phyloP scores from a whole-genome alignment of 768 basidiomycete species.

The Mycena latifolia region DNA sequence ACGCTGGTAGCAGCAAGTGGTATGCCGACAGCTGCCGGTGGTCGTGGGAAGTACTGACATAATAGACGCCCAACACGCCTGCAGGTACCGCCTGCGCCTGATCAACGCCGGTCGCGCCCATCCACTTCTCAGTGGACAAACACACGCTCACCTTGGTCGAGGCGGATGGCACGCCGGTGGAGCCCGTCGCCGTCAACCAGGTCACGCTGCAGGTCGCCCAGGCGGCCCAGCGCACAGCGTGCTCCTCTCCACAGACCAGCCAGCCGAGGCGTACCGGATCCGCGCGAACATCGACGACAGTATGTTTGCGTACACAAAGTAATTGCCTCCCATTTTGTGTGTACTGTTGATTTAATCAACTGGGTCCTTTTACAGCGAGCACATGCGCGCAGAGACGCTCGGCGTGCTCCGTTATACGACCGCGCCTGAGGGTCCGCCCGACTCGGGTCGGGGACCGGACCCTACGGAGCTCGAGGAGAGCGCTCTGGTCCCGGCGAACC shows the following conservation, averaged over 20 bases:
- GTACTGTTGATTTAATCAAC: too few species aligned
- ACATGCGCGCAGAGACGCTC: slow-evolving; percentile 29
- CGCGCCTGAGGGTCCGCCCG: not conserved
- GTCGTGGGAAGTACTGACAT: too few species aligned
- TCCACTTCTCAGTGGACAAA: slow-evolving; percentile 58
- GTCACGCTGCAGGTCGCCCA: slow-evolving; percentile 60
- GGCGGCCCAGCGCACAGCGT: slow-evolving; percentile 66
- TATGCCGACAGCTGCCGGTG: too few species aligned
- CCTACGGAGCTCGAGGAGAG: slow-evolving; percentile 24
- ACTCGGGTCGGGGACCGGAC: not conserved
- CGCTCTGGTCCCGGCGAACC: not conserved
- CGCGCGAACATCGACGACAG: slow-evolving; percentile 20
- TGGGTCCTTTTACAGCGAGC: not conserved
- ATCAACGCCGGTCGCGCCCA: slow-evolving; percentile 62
- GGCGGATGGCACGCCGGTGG: slow-evolving; percentile 59
- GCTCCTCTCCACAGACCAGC: slow-evolving; percentile 41
- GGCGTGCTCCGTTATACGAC: slow-evolving; percentile 23
- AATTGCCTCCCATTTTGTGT: not conserved
- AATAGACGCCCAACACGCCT: too few species aligned
- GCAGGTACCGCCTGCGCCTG: slow-evolving; percentile 60
- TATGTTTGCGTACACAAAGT: slow-evolving; percentile 31
- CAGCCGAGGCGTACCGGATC: slow-evolving; percentile 23
- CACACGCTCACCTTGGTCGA: slow-evolving; percentile 62
- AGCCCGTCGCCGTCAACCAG: slow-evolving; percentile 52
- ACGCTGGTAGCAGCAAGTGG: too few species aligned